Evolutionary conservation across 805 yeast genomes (phyloP), one percentile per base, ranked within the genome.

Genomic region (Spathaspora passalidarum): DNA sequence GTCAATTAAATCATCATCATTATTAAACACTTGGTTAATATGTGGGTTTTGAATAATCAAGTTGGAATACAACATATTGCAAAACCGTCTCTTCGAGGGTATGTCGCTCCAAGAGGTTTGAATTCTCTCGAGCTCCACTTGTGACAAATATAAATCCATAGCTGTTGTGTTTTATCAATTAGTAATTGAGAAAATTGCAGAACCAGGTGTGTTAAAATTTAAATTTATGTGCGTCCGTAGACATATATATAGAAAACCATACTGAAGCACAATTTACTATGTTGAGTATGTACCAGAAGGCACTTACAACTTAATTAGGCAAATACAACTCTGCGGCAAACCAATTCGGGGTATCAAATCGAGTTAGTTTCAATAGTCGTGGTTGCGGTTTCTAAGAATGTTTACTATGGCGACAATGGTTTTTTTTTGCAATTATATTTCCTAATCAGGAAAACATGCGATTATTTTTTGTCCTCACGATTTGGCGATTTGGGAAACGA

Each of bases 41-140:
- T 56, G 47, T 0, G 65, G 54, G 49, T 66, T 63, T 17, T 64
- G 57, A 5, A 58, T 60, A n/a, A 69, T 46, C 48, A 72, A 61
- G 46, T 68, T 65, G 34, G 61, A 49, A 47, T 62, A 70, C 42
- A 70, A 54, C 40, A 61, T 56, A n/a, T 61, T 49, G 11, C 60
- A 57, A 42, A 71, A 65, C 23, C 57, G 60, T 38, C 56, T 57
- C 40, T 59, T 57, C n/a, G 55, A 54, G 51, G 62, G 62, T 7
- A 67, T 55, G 35, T 53, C 57, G 7, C 59, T 52, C 75, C 75
- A 70, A 16, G 51, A 45, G 6, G 36, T 34, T 38, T 38, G 37
- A 17, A 48, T 37, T 25, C 37, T 42, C 5, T 16, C 22, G 20
- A 48, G 22, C 26, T 48, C 51, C 32, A 40, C 14, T 3, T 42